These are phyloP conservation scores for Coelastrella sp. DNA, from an alignment of 139 green algal genomes.

Conservation along the genomic window DNA sequence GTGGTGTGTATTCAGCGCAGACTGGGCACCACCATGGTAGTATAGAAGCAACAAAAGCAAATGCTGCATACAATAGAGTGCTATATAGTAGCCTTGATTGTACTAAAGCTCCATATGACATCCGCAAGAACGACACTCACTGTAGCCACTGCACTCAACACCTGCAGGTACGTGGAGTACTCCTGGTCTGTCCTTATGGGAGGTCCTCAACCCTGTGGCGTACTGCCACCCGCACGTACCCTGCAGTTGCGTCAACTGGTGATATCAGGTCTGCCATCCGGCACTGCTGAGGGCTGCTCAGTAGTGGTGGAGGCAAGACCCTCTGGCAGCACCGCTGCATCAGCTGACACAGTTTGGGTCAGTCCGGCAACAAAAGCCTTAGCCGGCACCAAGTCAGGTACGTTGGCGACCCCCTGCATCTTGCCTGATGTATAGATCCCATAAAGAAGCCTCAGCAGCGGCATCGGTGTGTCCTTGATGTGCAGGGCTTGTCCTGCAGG, in stretches of 20 bases:
- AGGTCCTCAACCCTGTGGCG: not conserved
- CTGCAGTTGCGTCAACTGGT: constrained; percentile 43
- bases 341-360: not conserved
- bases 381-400: not conserved
- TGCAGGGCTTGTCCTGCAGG: too few species aligned
- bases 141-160: not conserved
- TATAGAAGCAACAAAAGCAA: too few species aligned
- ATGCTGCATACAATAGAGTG: too few species aligned
- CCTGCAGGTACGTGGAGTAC: constrained; percentile 53
- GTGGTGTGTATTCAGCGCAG: too few species aligned
- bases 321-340: not conserved
- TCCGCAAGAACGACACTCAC: too few species aligned
- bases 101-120: too few species aligned
- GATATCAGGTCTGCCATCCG: constrained; percentile 20
- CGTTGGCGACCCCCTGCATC: not conserved
- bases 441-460: too few species aligned
- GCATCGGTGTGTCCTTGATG: too few species aligned
- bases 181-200: constrained; percentile 32
- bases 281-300: constrained; percentile 1
- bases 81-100: too few species aligned
- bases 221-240: not conserved
- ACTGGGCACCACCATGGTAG: too few species aligned
- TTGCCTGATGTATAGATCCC: too few species aligned
- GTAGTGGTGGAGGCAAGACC: constrained; percentile 30
- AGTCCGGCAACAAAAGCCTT: not conserved